Conservation (phyloP, 2,329 filamentous ascomycete genomes). For the Corniculantispora saksenae region DNA sequence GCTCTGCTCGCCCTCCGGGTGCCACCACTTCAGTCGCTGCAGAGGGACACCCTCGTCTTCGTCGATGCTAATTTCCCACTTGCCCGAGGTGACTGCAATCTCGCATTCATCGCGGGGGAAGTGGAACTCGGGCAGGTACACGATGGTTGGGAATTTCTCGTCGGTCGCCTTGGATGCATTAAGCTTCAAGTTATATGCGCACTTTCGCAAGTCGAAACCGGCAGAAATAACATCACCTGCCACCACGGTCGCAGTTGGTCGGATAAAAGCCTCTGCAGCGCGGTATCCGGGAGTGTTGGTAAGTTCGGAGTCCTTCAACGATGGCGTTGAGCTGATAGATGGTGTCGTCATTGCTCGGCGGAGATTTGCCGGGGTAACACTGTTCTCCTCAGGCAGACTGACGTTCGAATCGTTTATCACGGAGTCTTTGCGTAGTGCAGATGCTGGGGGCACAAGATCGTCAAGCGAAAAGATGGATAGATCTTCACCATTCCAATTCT, state of each 20-base stretch:
- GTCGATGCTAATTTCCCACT: slow-evolving; percentile 81
- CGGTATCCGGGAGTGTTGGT: slow-evolving; percentile 73
- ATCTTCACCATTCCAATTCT: slow-evolving; percentile 97
- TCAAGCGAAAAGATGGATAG: slow-evolving; percentile 86
- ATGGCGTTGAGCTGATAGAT: slow-evolving; percentile 61
- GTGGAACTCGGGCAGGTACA: slow-evolving; percentile 90
- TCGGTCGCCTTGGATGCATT: slow-evolving; percentile 58
- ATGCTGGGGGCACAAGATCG: slow-evolving; percentile 65
- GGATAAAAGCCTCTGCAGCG: slow-evolving; percentile 89
- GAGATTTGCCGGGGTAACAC: slow-evolving; percentile 74
- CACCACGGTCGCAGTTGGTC: slow-evolving; percentile 76
- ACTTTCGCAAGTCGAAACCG: slow-evolving; percentile 80
- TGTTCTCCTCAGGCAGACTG: slow-evolving; percentile 49
- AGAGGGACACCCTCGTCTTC: slow-evolving; percentile 68
- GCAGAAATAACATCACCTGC: slow-evolving; percentile 71
- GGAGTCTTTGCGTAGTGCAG: slow-evolving; percentile 47
- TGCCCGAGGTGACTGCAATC: slow-evolving; percentile 79
- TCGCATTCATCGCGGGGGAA: slow-evolving; percentile 74
- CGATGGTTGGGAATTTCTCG: slow-evolving; percentile 71
- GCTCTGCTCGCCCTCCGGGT: slow-evolving; percentile 79
- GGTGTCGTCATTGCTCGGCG: slow-evolving; percentile 69
- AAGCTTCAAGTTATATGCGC: slow-evolving; percentile 74
- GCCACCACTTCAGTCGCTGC: slow-evolving; percentile 90
- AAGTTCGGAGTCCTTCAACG: slow-evolving; percentile 56
- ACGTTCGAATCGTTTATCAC: slow-evolving; percentile 47